Evolutionary conservation across 192 early-diverging fungal species (phyloP).

Genomic region (Phycomyces nitens): DNA sequence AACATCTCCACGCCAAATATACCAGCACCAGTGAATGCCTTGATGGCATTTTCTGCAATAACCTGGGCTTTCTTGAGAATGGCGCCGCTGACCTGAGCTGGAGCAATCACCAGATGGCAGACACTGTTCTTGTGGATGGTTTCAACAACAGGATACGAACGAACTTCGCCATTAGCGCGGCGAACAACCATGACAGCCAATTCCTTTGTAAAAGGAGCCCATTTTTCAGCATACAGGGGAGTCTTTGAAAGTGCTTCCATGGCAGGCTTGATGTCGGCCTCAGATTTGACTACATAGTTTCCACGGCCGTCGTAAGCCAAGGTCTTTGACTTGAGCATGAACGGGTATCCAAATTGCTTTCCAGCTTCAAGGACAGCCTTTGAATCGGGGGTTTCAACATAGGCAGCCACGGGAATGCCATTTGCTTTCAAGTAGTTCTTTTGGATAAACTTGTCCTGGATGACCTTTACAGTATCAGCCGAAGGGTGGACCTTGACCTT

Average conservation of each 20-base stretch:
- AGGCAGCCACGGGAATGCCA: conserved; percentile 72
- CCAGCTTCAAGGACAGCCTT: conserved; percentile 53
- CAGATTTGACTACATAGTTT: conserved; percentile 82
- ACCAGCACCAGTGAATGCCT: conserved; percentile 77
- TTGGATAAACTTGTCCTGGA: conserved; percentile 96
- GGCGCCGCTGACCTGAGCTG: conserved; percentile 90
- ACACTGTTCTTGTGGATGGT: conserved; percentile 97
- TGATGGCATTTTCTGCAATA: conserved; percentile 83
- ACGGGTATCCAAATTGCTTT: conserved; percentile 79
- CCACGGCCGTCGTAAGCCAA: conserved; percentile 96
- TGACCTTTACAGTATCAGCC: conserved; percentile 77
- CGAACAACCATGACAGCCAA: conserved; percentile 98
- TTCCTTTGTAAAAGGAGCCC: conserved; percentile 89
- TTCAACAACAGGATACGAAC: conserved; percentile 92
- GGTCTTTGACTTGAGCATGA: conserved; percentile 94
- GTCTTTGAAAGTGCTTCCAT: conserved; percentile 58
- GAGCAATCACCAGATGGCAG: conserved; percentile 92
- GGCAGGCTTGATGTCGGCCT: conserved; percentile 61
- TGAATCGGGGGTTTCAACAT: conserved; percentile 55
- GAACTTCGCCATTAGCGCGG: conserved; percentile 65
- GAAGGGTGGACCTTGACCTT: conserved; percentile 71
- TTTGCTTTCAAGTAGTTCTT: conserved; percentile 71
- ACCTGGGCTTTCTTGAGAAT: conserved; percentile 66
- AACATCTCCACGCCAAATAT: conserved; percentile 99
- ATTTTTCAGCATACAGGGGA: conserved; percentile 92